Evolutionary conservation across 75 land plant genomes (phyloP).

Genomic region (Cunninghamia lanceolata): DNA sequence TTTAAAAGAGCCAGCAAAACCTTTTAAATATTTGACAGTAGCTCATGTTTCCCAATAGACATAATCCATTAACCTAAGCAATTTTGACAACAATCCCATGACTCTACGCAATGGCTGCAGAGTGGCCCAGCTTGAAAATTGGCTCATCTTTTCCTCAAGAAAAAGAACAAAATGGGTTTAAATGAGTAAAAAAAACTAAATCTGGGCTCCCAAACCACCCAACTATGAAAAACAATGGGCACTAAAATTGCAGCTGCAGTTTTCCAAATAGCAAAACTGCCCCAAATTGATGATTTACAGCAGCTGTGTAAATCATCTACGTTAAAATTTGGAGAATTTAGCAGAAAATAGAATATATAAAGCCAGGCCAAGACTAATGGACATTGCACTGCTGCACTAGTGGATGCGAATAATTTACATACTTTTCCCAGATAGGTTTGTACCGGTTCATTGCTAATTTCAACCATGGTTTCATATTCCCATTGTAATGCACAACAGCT

Average conservation of each 20-base stretch:
- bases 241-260: background rate
- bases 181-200: background rate
- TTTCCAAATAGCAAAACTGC: background rate
- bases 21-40: background rate
- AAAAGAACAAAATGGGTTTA: background rate
- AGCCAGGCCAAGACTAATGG: slow-evolving; percentile 30
- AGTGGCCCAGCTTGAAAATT: background rate
- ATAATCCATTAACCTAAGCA: background rate
- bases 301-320: background rate
- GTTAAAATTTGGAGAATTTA: background rate
- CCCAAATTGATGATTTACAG: background rate
- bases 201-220: background rate
- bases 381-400: slow-evolving; percentile 79
- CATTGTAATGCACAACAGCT: slow-evolving; percentile 85
- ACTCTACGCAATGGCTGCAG: background rate
- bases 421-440: slow-evolving; percentile 88
- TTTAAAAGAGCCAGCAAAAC: background rate
- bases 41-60: background rate
- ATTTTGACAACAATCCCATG: background rate
- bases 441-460: slow-evolving; percentile 95
- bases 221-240: background rate
- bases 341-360: slow-evolving; percentile 16
- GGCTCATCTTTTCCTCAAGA: background rate
- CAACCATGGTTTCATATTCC: slow-evolving; percentile 95
- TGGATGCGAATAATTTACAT: slow-evolving; percentile 79